Conservation (phyloP, 1,284 basidiomycete species). For the Tylopilus microsporus region DNA sequence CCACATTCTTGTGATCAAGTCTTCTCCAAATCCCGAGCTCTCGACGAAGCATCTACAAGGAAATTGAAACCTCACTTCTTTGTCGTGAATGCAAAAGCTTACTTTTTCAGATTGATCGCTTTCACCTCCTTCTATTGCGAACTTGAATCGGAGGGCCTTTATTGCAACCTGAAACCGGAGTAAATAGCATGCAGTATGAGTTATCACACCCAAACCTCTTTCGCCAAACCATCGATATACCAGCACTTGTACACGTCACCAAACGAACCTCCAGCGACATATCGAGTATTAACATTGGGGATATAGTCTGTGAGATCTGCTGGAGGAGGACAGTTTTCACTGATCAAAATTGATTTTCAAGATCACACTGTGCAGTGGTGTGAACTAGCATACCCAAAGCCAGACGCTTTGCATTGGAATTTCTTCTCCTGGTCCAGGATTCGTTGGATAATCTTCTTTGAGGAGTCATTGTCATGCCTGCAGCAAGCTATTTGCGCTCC, state of each 20-base stretch:
- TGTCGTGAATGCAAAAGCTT: not conserved
- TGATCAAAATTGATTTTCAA: not conserved
- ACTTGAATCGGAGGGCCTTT: not conserved
- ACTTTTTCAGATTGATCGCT: not conserved
- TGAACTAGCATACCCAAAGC: too few species aligned
- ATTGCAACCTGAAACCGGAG: not conserved
- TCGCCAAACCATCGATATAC: not conserved
- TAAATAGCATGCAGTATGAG: not conserved
- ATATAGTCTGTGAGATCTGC: not conserved
- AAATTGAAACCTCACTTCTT: not conserved
- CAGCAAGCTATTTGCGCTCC: too few species aligned
- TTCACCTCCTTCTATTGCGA: not conserved
- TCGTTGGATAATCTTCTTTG: too few species aligned
- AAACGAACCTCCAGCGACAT: not conserved
- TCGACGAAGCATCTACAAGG: not conserved
- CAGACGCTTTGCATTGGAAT: too few species aligned
- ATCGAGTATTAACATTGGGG: not conserved
- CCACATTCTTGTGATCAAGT: not conserved
- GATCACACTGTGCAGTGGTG: too few species aligned
- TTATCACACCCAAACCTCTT: not conserved
- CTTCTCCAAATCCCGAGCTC: not conserved
- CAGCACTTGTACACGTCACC: not conserved
- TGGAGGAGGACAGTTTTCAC: not conserved
- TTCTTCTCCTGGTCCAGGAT: too few species aligned
- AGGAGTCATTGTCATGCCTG: too few species aligned